Evolutionary conservation across 1,284 basidiomycete genomes (phyloP), one percentile per base, ranked within the genome.

Genomic region (Neonothopanus nambi): DNA sequence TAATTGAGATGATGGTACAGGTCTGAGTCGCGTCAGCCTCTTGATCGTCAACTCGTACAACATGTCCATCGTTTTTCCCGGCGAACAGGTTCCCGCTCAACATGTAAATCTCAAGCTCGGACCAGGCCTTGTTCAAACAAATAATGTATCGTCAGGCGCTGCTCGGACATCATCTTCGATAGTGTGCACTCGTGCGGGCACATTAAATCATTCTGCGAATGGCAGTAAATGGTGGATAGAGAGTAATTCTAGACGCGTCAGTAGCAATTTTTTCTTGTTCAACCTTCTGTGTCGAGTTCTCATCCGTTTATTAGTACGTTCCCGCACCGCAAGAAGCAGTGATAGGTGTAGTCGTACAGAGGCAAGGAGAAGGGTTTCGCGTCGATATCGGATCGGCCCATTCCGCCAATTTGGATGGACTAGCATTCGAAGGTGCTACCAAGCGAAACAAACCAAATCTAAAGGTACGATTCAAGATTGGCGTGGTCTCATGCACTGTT

Each of bases 391-490:
- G 90, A 1, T 76, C 84, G 28, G 87, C 91, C 17, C 90, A 93
- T 63, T 72, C 75, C 37, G 92, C 91, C 0, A 79, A 82, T 12
- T 68, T 94, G 47, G 91, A 93, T 59, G 87, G 80, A 1, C 77
- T 94, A 13, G 91, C 91, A 2, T 94, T 94, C 63, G 91, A 94
- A 67, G 87, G 90, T 2, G 92, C 90, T 3, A 90, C 88, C 18
- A 93, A 91, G 73, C 71, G 91, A 53, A 93, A 89, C 63, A 84
- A 82, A 67, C 92, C 91, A 36, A 90, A 90, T 67, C 75, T 94
- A 47, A 93, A 91, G 75, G 91, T 88, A 54, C 15, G 60, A 3
- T 61, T 21, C 47, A 3, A 23, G 52, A n/a, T 35, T 37, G n/a
- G 46, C 20, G 38, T 33, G 20, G 51, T 28, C 21, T 36, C 59